Conservation (phyloP, 495 filamentous ascomycete species). For the Tuber aestivum region DNA sequence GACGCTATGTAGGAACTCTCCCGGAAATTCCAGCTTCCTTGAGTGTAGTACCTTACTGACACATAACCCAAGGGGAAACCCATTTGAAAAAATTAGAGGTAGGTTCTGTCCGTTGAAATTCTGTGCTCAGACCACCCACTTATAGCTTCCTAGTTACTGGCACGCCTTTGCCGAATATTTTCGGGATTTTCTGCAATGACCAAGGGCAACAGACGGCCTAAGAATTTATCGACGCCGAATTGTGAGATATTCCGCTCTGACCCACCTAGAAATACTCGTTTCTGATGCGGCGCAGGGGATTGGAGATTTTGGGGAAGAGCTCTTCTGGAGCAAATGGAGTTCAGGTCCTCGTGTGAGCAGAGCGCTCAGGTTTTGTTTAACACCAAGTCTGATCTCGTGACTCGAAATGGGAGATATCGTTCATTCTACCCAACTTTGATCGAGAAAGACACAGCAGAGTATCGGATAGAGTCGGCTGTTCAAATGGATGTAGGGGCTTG, state of each 20-base stretch:
- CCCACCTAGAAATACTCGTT: not conserved
- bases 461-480: not conserved
- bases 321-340: constrained; percentile 20
- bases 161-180: not conserved
- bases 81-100: not conserved
- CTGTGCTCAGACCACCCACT: not conserved
- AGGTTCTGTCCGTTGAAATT: not conserved
- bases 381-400: not conserved
- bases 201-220: not conserved
- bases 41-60: not conserved
- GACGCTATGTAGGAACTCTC: not conserved
- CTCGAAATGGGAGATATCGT: not conserved
- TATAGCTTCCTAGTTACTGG: not conserved
- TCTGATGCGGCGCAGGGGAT: not conserved
- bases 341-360: constrained; percentile 23
- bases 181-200: not conserved
- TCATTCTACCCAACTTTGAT: not conserved
- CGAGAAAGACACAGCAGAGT: not conserved
- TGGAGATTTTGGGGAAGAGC: constrained; percentile 16
- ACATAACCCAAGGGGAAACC: not conserved
- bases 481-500: not conserved
- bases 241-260: not conserved
- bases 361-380: not conserved
- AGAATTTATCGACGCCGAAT: not conserved
- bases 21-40: not conserved